Conservation (phyloP, 139 green algal genomes). For the Chlamydomonas urium region DNA sequence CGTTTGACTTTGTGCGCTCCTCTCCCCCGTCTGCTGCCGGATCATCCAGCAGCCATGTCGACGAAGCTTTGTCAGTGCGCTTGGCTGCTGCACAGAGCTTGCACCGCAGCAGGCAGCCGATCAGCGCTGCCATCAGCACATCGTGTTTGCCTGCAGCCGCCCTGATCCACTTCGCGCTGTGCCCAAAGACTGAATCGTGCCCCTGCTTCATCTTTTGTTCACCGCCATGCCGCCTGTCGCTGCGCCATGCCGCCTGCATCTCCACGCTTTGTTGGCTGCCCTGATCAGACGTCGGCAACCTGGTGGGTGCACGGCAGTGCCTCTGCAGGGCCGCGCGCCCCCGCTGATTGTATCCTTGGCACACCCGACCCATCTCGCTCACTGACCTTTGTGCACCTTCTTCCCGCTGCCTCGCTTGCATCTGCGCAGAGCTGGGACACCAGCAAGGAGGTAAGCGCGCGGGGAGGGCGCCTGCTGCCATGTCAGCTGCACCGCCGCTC, state of each 20-base stretch:
- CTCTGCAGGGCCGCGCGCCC: no score
- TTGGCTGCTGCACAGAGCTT: background rate
- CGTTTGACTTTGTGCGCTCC: no score
- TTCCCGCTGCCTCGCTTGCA: background rate
- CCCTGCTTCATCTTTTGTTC: background rate
- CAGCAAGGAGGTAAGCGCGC: background rate
- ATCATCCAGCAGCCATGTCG: no score
- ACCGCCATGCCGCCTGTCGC: no score
- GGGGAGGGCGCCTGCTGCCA: background rate
- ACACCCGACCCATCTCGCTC: background rate
- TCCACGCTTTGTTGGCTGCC: background rate
- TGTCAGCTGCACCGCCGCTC: no score
- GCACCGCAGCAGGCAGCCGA: no score
- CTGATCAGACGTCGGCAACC: background rate
- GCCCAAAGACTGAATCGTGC: background rate
- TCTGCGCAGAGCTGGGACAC: background rate
- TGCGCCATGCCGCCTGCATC: background rate
- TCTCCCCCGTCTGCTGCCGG: no score
- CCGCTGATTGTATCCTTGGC: background rate
- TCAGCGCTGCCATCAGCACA: background rate
- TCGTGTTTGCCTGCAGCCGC: no score
- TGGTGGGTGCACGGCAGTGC: background rate
- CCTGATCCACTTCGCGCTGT: background rate
- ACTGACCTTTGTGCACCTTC: background rate
- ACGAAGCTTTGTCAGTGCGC: background rate